These are phyloP conservation scores for Neurospora sp. DNA, from an alignment of 495 filamentous ascomycete genomes.

Conservation along the genomic window DNA sequence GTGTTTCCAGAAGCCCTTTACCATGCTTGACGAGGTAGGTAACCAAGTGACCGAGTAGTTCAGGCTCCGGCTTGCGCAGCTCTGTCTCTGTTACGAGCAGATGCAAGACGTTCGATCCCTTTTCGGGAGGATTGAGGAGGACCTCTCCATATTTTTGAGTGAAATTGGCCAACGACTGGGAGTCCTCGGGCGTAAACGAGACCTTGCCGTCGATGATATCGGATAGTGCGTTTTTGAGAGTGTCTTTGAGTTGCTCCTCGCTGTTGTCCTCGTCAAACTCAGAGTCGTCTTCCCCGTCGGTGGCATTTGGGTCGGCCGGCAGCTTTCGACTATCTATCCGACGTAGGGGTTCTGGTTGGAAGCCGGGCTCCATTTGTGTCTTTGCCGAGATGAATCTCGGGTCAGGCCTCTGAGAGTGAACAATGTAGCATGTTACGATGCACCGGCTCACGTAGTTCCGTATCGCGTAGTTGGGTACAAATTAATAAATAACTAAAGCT, in stretches of 20 bases:
- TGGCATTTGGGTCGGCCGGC: neutral
- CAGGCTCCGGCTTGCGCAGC: slow-evolving; percentile 1
- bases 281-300: neutral
- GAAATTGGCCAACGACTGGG: neutral
- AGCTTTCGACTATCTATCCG: neutral
- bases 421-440: neutral
- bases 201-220: neutral
- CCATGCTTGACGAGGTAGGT: slow-evolving; percentile 10
- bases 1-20: slow-evolving; percentile 6
- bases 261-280: neutral
- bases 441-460: no score
- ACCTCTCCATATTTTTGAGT: neutral
- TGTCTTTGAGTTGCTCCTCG: neutral
- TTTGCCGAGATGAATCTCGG: neutral
- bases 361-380: neutral
- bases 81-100: neutral
- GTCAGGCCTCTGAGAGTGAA: no score
- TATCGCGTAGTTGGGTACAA: no score
- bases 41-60: slow-evolving; percentile 10
- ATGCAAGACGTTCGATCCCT: neutral
- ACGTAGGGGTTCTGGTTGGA: neutral
- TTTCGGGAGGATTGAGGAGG: neutral
- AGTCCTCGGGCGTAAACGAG: neutral
- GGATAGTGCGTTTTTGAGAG: neutral
- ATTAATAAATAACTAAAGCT: no score